phyloP scores from a whole-genome alignment of 192 early-diverging fungal species.

The Pecoramyces ruminantium region DNA sequence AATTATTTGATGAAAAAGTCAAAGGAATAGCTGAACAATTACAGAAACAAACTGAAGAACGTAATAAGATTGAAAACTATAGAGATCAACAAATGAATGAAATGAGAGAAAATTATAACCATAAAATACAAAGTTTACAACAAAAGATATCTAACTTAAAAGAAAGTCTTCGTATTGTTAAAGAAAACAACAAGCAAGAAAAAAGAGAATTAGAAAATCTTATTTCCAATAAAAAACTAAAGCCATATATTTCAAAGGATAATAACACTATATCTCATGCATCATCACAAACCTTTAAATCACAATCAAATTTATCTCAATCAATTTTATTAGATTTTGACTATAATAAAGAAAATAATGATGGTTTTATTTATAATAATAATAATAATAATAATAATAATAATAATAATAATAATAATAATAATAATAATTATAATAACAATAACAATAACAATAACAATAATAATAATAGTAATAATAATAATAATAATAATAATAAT shows the following conservation, averaged over 20 bases:
- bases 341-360: no score
- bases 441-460: no score
- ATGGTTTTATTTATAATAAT: no score
- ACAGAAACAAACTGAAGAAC: background rate
- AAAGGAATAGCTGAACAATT: background rate
- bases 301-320: no score
- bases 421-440: no score
- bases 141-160: background rate
- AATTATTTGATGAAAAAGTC: background rate
- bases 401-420: no score
- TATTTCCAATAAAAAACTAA: background rate
- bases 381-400: no score
- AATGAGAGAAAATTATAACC: background rate
- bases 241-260: background rate
- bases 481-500: background rate
- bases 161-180: background rate
- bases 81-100: background rate
- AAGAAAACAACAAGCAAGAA: background rate
- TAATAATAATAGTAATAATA: background rate
- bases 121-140: background rate
- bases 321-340: no score
- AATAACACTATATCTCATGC: background rate
- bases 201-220: background rate
- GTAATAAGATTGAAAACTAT: background rate
- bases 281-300: background rate